A percentile compares a stretch with the other conserved stretches of the same genome.
Evolutionary conservation across 768 basidiomycete species (phyloP).

Genomic region (Tricholoma sp.): DNA sequence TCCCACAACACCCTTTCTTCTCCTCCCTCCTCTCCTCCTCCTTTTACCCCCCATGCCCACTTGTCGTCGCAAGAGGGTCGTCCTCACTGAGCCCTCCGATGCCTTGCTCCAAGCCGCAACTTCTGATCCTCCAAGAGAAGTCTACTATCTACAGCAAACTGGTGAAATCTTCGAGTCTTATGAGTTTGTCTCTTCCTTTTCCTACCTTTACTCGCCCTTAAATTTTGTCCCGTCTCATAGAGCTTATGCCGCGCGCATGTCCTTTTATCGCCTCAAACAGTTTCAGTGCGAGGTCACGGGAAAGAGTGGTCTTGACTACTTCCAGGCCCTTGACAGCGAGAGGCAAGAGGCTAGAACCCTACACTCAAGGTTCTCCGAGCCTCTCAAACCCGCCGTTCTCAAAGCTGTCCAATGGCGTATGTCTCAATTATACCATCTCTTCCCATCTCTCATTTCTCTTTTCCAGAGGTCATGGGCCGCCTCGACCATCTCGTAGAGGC

Average conservation of each 20-base stretch:
- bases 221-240: constrained; percentile 23
- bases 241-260: constrained; percentile 87
- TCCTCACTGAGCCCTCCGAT: constrained; percentile 78
- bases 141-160: constrained; percentile 90
- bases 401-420: constrained; percentile 95
- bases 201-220: constrained; percentile 18
- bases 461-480: constrained; percentile 92
- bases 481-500: constrained; percentile 93
- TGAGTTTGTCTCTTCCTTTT: constrained; percentile 59
- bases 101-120: constrained; percentile 61
- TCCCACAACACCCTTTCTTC: constrained; percentile 18
- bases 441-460: constrained; percentile 16
- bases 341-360: constrained; percentile 83
- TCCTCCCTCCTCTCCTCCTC: constrained; percentile 12
- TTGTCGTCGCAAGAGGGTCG: constrained; percentile 85
- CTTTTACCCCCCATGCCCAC: constrained; percentile 59
- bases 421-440: constrained; percentile 33
- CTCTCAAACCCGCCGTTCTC: constrained; percentile 87
- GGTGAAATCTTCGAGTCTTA: constrained; percentile 98
- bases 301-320: constrained; percentile 91
- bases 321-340: constrained; percentile 90
- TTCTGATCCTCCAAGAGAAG: constrained; percentile 63
- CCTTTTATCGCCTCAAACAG: constrained; percentile 89
- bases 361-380: constrained; percentile 88
- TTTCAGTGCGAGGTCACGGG: constrained; percentile 98